Evolutionary conservation across 176 grass and related monocot genomes (phyloP), one percentile per base, ranked within the genome.

Genomic region (Ananas comosus): DNA sequence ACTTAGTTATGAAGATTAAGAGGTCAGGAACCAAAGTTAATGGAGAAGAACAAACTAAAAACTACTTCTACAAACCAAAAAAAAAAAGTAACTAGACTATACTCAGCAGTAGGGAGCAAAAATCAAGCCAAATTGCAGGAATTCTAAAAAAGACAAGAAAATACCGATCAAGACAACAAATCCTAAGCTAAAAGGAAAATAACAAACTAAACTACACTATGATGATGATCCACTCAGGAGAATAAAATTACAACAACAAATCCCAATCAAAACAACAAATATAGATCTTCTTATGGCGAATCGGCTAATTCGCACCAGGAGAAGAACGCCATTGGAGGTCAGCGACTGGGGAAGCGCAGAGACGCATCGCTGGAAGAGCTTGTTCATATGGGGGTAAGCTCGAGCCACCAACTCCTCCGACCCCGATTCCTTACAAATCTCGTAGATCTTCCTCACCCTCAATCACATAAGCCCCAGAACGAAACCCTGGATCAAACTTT

Each of bases 281-380:
- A 74, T 21, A 65, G 50, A 7, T 66, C 4, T 9, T 54, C 48
- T 42, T 52, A 29, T 47, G 48, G 47, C 21, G 1, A 48, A 68
- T 23, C 10, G 67, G 57, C 22, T 4, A 58, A 58, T 49, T 50
- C 75, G 67, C 79, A 97, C 94, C 12, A 97, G 80, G 0, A 97
- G 77, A 22, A 97, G 86, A 50, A 84, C 65, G 28, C 89, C 94
- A 72, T 77, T 92, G 75, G 89, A 97, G 33, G 75, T 81, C 50
- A 80, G 82, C 6, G 89, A 89, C 48, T 92, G 89, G 51, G 81
- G 73, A 9, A 80, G 83, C 10, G 84, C 89, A 19, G 86, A 71
- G 14, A 88, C 78, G 66, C 86, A 92, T 75, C 89, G 82, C 65
- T 97, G 89, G 85, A 90, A 97, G 12, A 97, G 84, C 74, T 97